Conservation (phyloP, 805 yeast species). For the Cyberlindnera samutprakarnensis region DNA sequence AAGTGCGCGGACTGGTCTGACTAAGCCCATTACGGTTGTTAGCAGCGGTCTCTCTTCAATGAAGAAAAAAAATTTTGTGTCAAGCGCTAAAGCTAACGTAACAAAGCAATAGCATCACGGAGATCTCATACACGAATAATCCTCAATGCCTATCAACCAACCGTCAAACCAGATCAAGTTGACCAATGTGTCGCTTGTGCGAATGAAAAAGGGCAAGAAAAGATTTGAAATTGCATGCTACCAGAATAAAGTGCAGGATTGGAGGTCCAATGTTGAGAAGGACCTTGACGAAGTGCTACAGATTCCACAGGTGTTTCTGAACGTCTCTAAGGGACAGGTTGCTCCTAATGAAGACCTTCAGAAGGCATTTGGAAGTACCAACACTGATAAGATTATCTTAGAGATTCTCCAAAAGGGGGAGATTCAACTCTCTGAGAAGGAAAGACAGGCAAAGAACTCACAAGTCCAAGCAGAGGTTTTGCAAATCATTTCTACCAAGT, state of each 20-base stretch:
- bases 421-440: constrained; percentile 90
- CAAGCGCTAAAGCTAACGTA: background rate
- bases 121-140: too few species aligned
- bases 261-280: constrained; percentile 81
- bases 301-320: constrained; percentile 87
- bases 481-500: constrained; percentile 77
- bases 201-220: constrained; percentile 85
- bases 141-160: constrained; percentile 71
- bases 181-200: constrained; percentile 89
- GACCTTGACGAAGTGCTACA: constrained; percentile 94
- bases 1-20: too few species aligned
- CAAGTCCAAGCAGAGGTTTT: constrained; percentile 78
- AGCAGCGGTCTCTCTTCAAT: too few species aligned
- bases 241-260: constrained; percentile 95
- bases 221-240: constrained; percentile 95
- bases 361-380: constrained; percentile 67
- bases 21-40: too few species aligned
- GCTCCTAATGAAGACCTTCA: constrained; percentile 82
- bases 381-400: constrained; percentile 63
- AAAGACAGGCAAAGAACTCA: constrained; percentile 65
- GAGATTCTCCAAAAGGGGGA: constrained; percentile 90
- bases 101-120: too few species aligned
- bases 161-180: constrained; percentile 84
- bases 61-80: background rate
- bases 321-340: constrained; percentile 90